A percentile compares a stretch with the other conserved stretches of the same genome.
Evolutionary conservation across 139 green algal genomes (phyloP).

Genomic region (Axilococcus clingmanii): DNA sequence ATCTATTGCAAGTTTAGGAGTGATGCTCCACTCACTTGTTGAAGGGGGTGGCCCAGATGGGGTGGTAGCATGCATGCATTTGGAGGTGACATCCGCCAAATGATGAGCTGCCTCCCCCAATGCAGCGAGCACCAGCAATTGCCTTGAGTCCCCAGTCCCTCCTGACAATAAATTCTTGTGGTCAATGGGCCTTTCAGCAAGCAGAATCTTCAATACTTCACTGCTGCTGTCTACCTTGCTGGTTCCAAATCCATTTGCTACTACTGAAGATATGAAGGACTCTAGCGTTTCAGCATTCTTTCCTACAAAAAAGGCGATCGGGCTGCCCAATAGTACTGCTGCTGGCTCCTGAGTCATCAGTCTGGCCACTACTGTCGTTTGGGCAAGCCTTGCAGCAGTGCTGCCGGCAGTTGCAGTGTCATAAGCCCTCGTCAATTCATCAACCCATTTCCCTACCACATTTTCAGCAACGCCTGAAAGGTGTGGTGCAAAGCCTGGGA

Average conservation of each 20-base stretch:
- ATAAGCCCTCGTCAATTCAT: slow-evolving; percentile 30
- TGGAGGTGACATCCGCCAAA: slow-evolving; percentile 20
- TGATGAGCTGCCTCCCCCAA: slow-evolving; percentile 44
- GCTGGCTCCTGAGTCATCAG: slow-evolving; percentile 54
- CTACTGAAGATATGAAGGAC: slow-evolving; percentile 7
- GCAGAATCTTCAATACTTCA: slow-evolving; percentile 26
- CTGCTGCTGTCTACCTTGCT: slow-evolving; percentile 21
- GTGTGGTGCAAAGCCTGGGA: slow-evolving; percentile 16
- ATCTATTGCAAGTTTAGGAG: neutral
- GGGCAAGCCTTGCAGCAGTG: slow-evolving; percentile 13
- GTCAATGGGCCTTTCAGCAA: slow-evolving; percentile 13
- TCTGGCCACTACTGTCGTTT: slow-evolving; percentile 18
- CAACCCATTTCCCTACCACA: slow-evolving; percentile 45
- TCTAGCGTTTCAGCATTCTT: slow-evolving; percentile 23
- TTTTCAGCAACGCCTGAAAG: slow-evolving; percentile 51
- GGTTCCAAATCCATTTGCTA: slow-evolving; percentile 23
- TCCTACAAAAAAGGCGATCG: slow-evolving; percentile 36
- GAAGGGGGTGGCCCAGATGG: too few relatives aligned
- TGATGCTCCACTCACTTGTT: too few relatives aligned
- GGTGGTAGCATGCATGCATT: neutral
- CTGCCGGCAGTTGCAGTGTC: neutral
- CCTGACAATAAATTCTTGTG: slow-evolving; percentile 14
- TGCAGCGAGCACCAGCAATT: slow-evolving; percentile 25
- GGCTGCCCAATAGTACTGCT: slow-evolving; percentile 33
- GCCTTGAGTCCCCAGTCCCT: slow-evolving; percentile 1